Conservation (phyloP, 495 filamentous ascomycete species). For the Aspergillus nidulans region DNA sequence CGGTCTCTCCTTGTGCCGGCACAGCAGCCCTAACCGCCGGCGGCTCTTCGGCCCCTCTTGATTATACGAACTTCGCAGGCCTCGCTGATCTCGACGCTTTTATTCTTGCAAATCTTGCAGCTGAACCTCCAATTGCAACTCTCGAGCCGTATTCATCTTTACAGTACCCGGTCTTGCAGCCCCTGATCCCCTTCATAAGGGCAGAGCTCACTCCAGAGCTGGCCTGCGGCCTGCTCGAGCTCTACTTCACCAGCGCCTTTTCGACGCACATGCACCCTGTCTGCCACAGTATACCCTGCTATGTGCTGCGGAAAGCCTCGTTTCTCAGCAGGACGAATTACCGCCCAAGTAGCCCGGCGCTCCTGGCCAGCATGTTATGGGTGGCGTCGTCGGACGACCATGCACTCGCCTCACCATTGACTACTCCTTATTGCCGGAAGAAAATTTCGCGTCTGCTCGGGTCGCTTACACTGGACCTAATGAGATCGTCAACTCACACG, state of each 20-base stretch:
- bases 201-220: slow-evolving; percentile 67
- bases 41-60: too few species aligned
- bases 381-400: slow-evolving; percentile 88
- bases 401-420: slow-evolving; percentile 76
- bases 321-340: slow-evolving; percentile 76
- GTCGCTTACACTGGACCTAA: slow-evolving; percentile 75
- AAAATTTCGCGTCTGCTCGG: slow-evolving; percentile 87
- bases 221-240: slow-evolving; percentile 77
- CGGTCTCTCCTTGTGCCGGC: not conserved
- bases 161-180: slow-evolving; percentile 81
- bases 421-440: slow-evolving; percentile 76
- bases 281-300: slow-evolving; percentile 89
- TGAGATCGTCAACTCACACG: slow-evolving; percentile 80
- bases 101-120: not conserved
- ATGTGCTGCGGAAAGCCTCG: slow-evolving; percentile 82
- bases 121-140: slow-evolving; percentile 10
- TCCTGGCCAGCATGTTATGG: slow-evolving; percentile 93
- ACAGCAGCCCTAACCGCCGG: not conserved
- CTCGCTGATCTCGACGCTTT: not conserved
- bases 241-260: slow-evolving; percentile 83
- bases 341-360: slow-evolving; percentile 75
- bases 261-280: slow-evolving; percentile 80
- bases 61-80: not conserved
- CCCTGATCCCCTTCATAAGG: slow-evolving; percentile 73
- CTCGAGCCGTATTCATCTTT: slow-evolving; percentile 24